phyloP scores from a whole-genome alignment of 768 basidiomycete genomes.

The Macrolepiota fuliginosa region DNA sequence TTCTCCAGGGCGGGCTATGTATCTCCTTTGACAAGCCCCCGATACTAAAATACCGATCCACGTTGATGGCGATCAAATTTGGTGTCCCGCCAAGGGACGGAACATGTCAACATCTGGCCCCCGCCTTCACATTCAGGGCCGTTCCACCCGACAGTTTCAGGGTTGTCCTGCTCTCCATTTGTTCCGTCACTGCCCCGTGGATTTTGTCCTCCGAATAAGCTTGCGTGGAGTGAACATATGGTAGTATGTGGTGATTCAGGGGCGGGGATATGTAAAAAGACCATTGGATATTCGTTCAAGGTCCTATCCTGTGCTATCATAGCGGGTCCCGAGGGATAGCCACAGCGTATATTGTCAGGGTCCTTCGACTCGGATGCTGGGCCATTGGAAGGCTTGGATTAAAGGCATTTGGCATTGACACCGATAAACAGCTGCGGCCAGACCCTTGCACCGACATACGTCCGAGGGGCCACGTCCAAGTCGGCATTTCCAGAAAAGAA shows the following conservation, averaged over 20 bases:
- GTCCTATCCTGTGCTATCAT: neutral
- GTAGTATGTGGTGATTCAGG: neutral
- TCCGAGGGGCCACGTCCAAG: neutral
- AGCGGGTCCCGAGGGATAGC: too few relatives aligned
- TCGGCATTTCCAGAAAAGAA: neutral
- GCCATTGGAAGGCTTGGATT: neutral
- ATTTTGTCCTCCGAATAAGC: neutral
- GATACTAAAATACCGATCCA: too few relatives aligned
- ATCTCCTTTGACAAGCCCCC: too few relatives aligned
- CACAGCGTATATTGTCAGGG: neutral
- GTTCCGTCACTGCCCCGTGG: neutral
- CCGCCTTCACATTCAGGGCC: neutral
- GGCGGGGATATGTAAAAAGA: neutral
- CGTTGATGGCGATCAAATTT: too few relatives aligned
- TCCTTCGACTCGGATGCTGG: neutral
- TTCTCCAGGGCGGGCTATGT: too few relatives aligned
- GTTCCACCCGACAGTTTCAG: neutral
- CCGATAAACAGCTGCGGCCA: neutral
- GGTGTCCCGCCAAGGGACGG: neutral
- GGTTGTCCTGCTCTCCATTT: neutral
- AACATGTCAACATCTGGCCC: neutral
- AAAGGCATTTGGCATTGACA: neutral
- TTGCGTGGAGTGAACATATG: neutral
- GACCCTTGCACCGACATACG: neutral
- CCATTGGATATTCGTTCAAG: neutral